Evolutionary conservation across 2,329 filamentous ascomycete species (phyloP).

Genomic region (Fusarium pininemorale): DNA sequence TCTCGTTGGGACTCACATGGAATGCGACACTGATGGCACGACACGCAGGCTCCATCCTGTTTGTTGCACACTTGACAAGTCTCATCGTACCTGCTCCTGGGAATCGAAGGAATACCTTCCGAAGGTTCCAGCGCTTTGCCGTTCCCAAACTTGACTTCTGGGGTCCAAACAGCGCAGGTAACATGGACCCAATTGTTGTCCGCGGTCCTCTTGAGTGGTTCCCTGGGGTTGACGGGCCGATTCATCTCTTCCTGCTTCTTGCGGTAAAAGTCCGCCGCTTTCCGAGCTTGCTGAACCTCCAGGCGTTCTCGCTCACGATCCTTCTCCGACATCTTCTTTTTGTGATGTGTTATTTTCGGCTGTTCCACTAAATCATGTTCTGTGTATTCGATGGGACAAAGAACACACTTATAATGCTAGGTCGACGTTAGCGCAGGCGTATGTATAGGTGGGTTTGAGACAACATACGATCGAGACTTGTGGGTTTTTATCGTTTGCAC

Average conservation of each 20-base stretch:
- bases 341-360: conserved; percentile 58
- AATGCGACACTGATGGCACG: conserved; percentile 77
- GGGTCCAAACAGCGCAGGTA: conserved; percentile 88
- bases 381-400: conserved; percentile 86
- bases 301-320: conserved; percentile 87
- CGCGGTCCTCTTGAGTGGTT: conserved; percentile 90
- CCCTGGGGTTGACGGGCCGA: conserved; percentile 83
- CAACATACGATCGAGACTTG: conserved; percentile 85
- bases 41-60: conserved; percentile 79
- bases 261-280: conserved; percentile 82
- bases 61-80: conserved; percentile 86
- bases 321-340: conserved; percentile 90
- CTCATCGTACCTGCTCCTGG: conserved; percentile 76
- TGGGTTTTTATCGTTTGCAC: conserved; percentile 90
- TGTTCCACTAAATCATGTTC: conserved; percentile 87
- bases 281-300: conserved; percentile 84
- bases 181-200: conserved; percentile 99
- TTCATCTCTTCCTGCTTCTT: conserved; percentile 85
- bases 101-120: conserved; percentile 88
- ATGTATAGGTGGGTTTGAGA: conserved; percentile 10
- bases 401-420: conserved; percentile 87
- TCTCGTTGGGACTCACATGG: conserved; percentile 51
- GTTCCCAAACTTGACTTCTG: conserved; percentile 92
- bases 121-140: conserved; percentile 83
- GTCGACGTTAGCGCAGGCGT: conserved; percentile 39